Conservation (phyloP, 192 early-diverging fungal species). For the Podila verticillata region DNA sequence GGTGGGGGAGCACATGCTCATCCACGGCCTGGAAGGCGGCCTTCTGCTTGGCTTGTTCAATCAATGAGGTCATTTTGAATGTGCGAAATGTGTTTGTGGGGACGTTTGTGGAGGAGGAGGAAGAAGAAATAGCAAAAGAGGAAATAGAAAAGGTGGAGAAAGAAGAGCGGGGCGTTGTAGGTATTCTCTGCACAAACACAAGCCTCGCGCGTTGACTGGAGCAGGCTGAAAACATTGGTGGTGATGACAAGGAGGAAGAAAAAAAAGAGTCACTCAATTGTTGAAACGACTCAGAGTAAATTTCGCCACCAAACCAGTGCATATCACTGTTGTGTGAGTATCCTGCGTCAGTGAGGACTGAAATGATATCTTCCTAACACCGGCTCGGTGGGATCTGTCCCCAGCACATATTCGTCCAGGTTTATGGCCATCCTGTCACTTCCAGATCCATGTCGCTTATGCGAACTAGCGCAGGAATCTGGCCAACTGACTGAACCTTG, state of each 20-base stretch:
- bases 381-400: too few species aligned
- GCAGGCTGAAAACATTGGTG: too few species aligned
- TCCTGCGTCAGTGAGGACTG: too few species aligned
- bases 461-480: too few species aligned
- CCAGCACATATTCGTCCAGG: too few species aligned
- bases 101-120: background rate
- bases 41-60: conserved; percentile 81
- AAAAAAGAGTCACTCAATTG: background rate
- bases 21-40: conserved; percentile 94
- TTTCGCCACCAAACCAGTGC: too few species aligned
- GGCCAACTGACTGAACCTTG: too few species aligned
- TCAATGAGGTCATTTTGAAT: conserved; percentile 49
- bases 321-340: too few species aligned
- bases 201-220: too few species aligned
- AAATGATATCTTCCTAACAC: too few species aligned
- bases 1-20: conserved; percentile 75
- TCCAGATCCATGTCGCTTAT: too few species aligned
- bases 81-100: background rate
- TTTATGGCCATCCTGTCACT: too few species aligned
- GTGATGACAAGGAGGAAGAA: background rate
- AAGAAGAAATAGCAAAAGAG: background rate
- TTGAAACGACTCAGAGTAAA: background rate
- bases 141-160: background rate
- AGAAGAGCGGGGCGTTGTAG: background rate
- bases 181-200: background rate